Base-by-base conservation (phyloP, 1,284 basidiomycete genomes). In the Ustilago curta region DNA sequence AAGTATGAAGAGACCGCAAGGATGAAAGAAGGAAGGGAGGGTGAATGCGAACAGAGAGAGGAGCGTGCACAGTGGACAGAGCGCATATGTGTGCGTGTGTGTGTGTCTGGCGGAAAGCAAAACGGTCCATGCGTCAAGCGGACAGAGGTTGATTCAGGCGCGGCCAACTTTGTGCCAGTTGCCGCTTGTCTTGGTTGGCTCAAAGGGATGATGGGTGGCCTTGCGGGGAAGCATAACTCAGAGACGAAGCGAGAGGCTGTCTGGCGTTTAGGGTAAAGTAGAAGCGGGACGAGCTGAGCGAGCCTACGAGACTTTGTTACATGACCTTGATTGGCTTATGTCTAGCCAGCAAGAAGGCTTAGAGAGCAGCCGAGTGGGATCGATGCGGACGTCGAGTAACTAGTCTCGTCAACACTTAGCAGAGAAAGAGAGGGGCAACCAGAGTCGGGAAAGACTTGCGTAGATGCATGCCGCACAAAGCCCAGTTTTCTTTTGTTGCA, bases 21-120 rank as follows among this genome's bases (percentile, higher is more conserved):
- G 44, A 32, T 19, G 47, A 3, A 14, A 11, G 25, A 31, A 25
- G 12, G 47, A 19, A 35, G 11, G 27, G 9, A 37, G 19, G 23
- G n/a, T 32, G 47, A 21, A 27, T 4, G 25, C 16, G 12, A 31
- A 29, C 19, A 19, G 7, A 4, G 32, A 37, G 48, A 32, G 54
- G 54, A 48, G 48, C 55, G 50, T 58, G 61, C 55, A 52, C 43
- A 45, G 43, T 56, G 27, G 25, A 37, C 14, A 37, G 35, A 37
- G 35, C 35, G 35, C 35, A 14, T 37, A 19, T 19, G 40, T 19
- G 8, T 19, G n/a, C 39, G 8, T 39, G 37, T 18, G 40, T 8
- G 25, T 47, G 27, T 47, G 27, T 29, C 16, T 47, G 45, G 44
- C 44, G 31, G 18, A 19, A 49, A 32, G 18, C 48, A 32, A 29